These are phyloP conservation scores for Diophrys appendiculata DNA, from an alignment of 73 alveolate species.

Conservation along the genomic window DNA sequence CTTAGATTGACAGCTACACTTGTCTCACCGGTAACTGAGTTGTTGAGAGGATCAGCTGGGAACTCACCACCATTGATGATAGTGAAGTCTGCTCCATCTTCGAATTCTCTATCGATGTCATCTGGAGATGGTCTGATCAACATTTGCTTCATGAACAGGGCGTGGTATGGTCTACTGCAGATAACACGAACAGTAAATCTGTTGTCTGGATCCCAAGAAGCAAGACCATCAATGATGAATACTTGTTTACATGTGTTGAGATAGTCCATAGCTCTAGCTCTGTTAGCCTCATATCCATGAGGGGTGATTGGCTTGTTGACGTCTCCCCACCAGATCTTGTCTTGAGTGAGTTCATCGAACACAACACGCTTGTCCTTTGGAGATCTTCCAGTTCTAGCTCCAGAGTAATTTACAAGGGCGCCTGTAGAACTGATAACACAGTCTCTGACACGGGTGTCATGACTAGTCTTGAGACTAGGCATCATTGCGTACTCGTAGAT, in stretches of 20 bases:
- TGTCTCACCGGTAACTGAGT: conserved; percentile 86
- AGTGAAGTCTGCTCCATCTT: conserved; percentile 66
- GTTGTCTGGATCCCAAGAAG: conserved; percentile 94
- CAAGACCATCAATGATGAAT: conserved; percentile 91
- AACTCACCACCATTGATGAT: conserved; percentile 92
- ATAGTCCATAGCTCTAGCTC: conserved; percentile 85
- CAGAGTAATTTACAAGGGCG: conserved; percentile 43
- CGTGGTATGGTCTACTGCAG: conserved; percentile 91
- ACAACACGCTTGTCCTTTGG: conserved; percentile 91
- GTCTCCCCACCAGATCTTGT: conserved; percentile 88
- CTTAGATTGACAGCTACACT: conserved; percentile 83
- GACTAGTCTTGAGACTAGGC: conserved; percentile 37
- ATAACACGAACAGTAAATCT: conserved; percentile 81
- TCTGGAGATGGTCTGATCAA: conserved; percentile 83
- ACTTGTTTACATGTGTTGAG: conserved; percentile 67
- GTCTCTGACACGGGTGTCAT: conserved; percentile 27
- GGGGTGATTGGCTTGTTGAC: conserved; percentile 81
- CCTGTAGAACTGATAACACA: conserved; percentile 41
- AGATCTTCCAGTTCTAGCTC: conserved; percentile 73
- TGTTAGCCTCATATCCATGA: conserved; percentile 68
- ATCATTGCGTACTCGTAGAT: conserved; percentile 60
- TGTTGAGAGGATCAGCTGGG: conserved; percentile 81
- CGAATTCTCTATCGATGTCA: conserved; percentile 64
- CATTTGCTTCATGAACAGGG: conserved; percentile 96
- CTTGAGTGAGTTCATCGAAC: conserved; percentile 68